Evolutionary conservation across 75 land plant species (phyloP).

Genomic region (Adiantum capillusveneris): DNA sequence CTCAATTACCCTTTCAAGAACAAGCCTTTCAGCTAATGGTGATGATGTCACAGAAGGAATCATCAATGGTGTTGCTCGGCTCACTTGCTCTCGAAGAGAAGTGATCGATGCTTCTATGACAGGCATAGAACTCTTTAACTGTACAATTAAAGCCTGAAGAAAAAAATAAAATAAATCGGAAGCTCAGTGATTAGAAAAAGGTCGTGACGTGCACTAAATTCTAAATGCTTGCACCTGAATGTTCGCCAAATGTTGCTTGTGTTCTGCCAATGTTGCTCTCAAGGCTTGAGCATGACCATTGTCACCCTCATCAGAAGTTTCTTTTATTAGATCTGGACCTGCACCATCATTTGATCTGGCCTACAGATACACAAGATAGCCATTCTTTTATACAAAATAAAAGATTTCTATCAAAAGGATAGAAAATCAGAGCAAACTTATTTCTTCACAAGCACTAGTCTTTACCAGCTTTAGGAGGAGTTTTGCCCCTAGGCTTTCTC

Average conservation of each 20-base stretch:
- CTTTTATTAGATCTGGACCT: slow-evolving; percentile 84
- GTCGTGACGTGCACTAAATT: too few relatives aligned
- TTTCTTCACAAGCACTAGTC: too few relatives aligned
- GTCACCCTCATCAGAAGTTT: slow-evolving; percentile 40
- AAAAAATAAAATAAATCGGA: not conserved
- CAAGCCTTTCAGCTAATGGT: not conserved
- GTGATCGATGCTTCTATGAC: slow-evolving; percentile 66
- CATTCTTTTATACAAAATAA: too few relatives aligned
- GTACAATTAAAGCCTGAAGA: slow-evolving; percentile 63
- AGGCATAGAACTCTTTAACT: slow-evolving; percentile 77
- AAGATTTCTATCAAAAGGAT: too few relatives aligned
- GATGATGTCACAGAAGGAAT: slow-evolving; percentile 5
- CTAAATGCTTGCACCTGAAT: slow-evolving; percentile 51
- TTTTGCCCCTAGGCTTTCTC: too few relatives aligned
- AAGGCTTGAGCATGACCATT: slow-evolving; percentile 88
- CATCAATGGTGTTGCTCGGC: slow-evolving; percentile 14
- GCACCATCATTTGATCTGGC: slow-evolving; percentile 87
- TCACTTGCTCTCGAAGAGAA: slow-evolving; percentile 68
- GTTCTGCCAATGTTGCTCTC: slow-evolving; percentile 77
- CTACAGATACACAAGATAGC: slow-evolving; percentile 18
- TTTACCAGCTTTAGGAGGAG: too few relatives aligned
- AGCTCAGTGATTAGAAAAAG: not conserved
- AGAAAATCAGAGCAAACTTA: too few relatives aligned
- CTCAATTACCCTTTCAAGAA: not conserved
- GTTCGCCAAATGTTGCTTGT: slow-evolving; percentile 87